Percentiles rank a stretch among this genome's conserved stretches.
Conservation (phyloP, 257 asterid species). For the Nicotiana obtusifolia region DNA sequence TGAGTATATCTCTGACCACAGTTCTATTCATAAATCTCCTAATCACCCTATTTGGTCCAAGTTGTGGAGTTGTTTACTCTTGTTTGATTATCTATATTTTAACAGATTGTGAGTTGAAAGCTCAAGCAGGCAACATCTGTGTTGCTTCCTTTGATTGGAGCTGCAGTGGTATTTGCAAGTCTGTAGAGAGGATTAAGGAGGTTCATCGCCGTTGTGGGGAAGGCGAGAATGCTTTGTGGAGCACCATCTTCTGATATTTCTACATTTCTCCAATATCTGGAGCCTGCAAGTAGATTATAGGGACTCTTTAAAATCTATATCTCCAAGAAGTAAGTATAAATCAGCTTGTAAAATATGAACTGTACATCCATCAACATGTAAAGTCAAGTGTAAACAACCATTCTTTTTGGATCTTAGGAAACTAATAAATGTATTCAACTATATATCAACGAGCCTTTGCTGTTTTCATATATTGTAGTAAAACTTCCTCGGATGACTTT, state of each 20-base stretch:
- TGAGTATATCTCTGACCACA: neutral
- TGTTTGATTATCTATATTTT: neutral
- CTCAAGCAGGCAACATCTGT: constrained; percentile 84
- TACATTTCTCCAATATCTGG: constrained; percentile 15
- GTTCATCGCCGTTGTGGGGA: constrained; percentile 91
- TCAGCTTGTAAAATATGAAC: constrained; percentile 28
- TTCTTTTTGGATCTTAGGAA: neutral
- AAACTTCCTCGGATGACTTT: neutral
- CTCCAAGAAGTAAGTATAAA: constrained; percentile 14
- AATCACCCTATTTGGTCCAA: neutral
- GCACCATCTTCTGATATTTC: constrained; percentile 32
- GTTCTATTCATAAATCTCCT: neutral
- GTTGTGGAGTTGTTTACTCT: neutral
- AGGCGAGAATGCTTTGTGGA: constrained; percentile 60
- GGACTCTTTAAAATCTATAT: constrained; percentile 14
- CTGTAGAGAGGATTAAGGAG: constrained; percentile 82
- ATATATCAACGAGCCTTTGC: neutral
- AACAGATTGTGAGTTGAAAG: constrained; percentile 94
- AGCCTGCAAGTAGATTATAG: neutral
- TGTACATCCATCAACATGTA: constrained; percentile 1
- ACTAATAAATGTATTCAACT: neutral
- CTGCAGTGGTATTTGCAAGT: constrained; percentile 91
- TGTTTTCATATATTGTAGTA: neutral
- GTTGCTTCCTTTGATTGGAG: constrained; percentile 94
- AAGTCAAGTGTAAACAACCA: neutral